Percentiles rank a stretch among this genome's conserved stretches.
Evolutionary conservation across 306 rosid species (phyloP).

Genomic region (Sphenostylis stenocarpa): DNA sequence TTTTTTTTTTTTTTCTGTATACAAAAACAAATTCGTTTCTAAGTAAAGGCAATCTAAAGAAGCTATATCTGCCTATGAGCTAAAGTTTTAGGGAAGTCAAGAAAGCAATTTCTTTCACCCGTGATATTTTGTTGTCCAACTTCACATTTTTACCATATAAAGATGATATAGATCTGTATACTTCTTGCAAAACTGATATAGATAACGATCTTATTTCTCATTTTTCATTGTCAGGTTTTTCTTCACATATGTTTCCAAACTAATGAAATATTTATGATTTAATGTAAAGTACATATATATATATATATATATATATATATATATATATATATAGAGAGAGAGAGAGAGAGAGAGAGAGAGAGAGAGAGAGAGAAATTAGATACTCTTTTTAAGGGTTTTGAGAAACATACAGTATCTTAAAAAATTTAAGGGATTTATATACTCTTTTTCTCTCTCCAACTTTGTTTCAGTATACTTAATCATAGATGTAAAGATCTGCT

Average conservation of each 20-base stretch:
- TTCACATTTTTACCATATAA: not conserved
- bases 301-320: no score
- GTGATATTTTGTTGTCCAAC: not conserved
- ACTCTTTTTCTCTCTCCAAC: not conserved
- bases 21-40: not conserved
- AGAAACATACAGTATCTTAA: not conserved
- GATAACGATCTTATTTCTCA: not conserved
- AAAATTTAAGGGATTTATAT: not conserved
- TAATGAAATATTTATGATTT: not conserved
- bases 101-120: conserved; percentile 19
- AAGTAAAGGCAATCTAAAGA: not conserved
- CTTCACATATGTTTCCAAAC: not conserved
- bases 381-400: no score
- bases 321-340: no score
- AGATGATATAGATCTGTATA: not conserved
- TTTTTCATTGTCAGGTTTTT: not conserved
- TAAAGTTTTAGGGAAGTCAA: not conserved
- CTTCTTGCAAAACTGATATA: not conserved
- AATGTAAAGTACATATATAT: not conserved
- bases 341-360: no score
- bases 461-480: not conserved
- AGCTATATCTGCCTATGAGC: not conserved
- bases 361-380: no score
- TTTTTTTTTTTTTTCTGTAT: not conserved
- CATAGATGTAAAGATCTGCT: not conserved